Percentiles rank a stretch among this genome's conserved stretches.
phyloP scores from a whole-genome alignment of 768 basidiomycete genomes.

The Hypholoma fasciculare region DNA sequence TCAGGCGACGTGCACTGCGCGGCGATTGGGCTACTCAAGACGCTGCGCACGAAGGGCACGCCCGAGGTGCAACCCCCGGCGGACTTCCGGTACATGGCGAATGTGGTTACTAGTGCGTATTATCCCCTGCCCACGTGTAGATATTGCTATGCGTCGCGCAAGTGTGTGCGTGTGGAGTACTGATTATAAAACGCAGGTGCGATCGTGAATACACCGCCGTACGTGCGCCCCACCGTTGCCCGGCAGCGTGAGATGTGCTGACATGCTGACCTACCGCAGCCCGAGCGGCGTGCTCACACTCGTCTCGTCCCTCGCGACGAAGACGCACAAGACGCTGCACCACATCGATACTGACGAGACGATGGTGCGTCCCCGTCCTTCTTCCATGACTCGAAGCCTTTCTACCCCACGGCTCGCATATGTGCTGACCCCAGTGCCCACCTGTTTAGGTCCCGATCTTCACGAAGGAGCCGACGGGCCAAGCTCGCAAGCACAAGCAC shows the following conservation, averaged over 20 bases:
- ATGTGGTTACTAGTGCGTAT: conserved; percentile 73
- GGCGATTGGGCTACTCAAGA: conserved; percentile 78
- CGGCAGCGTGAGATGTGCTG: neutral
- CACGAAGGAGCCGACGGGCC: conserved; percentile 72
- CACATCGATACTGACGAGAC: conserved; percentile 80
- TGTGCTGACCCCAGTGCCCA: neutral
- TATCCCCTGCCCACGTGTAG: neutral
- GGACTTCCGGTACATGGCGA: conserved; percentile 91
- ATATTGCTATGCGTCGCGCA: neutral
- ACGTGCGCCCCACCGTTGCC: conserved; percentile 26
- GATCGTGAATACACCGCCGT: conserved; percentile 94
- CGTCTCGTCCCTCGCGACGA: conserved; percentile 78
- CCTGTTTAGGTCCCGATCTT: conserved; percentile 70
- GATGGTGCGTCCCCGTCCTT: conserved; percentile 53
- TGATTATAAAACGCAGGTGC: conserved; percentile 50
- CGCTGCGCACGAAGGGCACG: conserved; percentile 51
- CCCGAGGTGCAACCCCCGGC: conserved; percentile 47
- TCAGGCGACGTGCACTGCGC: conserved; percentile 95
- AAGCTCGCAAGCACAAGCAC: conserved; percentile 70
- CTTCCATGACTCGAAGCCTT: neutral
- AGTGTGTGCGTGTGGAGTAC: neutral
- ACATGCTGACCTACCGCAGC: conserved; percentile 35
- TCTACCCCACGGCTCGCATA: neutral
- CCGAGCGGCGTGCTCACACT: conserved; percentile 73
- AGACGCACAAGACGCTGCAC: conserved; percentile 87